Base-by-base conservation (phyloP, 2,329 filamentous ascomycete species). In the Stemphylium beticola region DNA sequence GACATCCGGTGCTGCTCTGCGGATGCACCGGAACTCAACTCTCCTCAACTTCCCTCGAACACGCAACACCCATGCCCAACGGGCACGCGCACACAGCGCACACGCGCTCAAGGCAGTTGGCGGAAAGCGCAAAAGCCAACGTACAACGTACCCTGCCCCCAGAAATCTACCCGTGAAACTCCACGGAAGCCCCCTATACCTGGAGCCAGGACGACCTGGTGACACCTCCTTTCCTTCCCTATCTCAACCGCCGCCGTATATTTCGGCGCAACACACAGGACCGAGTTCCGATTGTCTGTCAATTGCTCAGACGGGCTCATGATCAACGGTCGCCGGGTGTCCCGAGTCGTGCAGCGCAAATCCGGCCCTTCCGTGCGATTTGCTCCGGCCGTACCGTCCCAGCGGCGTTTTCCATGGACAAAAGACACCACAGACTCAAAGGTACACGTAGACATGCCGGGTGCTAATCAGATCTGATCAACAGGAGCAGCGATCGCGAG, bases 201-300 rank as follows among this genome's bases (percentile, higher is more conserved):
- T 44, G 14, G 22, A 24, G 42, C 42, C 31, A 33, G 42, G 42
- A 44, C 31, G 32, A 22, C 31, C 32, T 24, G 31, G 42, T 36
- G 42, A 44, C 42, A 44, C 42, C n/a, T 44, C 42, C 42, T 22
- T 31, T 15, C 42, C 20, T 22, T 44, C 24, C 14, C 18, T 34
- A 18, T 44, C 18, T 32, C 42, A 44, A 46, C 32, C 43, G 43
- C 24, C 34, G 34, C 34, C 43, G 43, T 31, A 31, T 32, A 34
- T 44, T 44, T 46, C 43, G 43, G 43, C 24, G 24, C 22, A 46
- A 46, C 34, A 20, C 14, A 46, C 43, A 46, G 32, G 43, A 29
- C 43, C 43, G 43, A 46, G 43, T 38, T 46, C 43, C 43, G 43
- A 38, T 46, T 26, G 42, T 34, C 42, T 44, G 18, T 44, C 31